These are phyloP conservation scores for Paraglomus brasilianum DNA, from an alignment of 192 early-diverging fungal species.

Conservation along the genomic window DNA sequence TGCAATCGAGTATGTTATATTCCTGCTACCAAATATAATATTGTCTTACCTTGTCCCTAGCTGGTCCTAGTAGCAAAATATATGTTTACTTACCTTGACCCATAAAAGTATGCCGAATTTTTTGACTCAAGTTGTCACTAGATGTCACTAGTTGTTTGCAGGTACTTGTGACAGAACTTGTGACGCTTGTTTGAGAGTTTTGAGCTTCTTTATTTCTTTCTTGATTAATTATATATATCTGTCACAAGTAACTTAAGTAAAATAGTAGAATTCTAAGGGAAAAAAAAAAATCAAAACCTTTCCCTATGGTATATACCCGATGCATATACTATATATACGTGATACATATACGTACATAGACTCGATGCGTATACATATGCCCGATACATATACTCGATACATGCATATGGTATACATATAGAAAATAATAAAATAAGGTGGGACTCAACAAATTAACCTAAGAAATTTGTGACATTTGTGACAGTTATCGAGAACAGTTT, in stretches of 20 bases:
- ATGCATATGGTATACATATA: slow-evolving; percentile 4
- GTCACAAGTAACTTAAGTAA: slow-evolving; percentile 26
- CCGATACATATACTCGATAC: not conserved
- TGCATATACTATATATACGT: no score
- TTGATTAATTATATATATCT: slow-evolving; percentile 18
- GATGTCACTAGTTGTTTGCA: slow-evolving; percentile 17
- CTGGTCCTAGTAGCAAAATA: no score
- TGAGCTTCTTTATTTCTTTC: slow-evolving; percentile 11
- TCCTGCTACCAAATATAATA: no score
- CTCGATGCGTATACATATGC: no score
- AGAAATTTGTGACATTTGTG: slow-evolving; percentile 16
- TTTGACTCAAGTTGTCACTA: not conserved
- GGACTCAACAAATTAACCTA: not conserved
- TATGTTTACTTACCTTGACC: no score
- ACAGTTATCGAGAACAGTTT: slow-evolving; percentile 16
- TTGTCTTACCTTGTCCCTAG: no score
- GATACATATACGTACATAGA: no score
- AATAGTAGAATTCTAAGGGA: slow-evolving; percentile 10
- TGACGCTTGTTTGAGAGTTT: slow-evolving; percentile 14
- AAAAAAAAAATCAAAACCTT: slow-evolving; percentile 1
- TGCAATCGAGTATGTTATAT: no score
- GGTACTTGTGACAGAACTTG: slow-evolving; percentile 12
- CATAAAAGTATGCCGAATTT: not conserved
- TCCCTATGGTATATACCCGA: slow-evolving; percentile 11
- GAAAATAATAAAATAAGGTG: slow-evolving; percentile 6